Evolutionary conservation across 2,329 filamentous ascomycete species (phyloP).

Genomic region (Blastomyces percursus): DNA sequence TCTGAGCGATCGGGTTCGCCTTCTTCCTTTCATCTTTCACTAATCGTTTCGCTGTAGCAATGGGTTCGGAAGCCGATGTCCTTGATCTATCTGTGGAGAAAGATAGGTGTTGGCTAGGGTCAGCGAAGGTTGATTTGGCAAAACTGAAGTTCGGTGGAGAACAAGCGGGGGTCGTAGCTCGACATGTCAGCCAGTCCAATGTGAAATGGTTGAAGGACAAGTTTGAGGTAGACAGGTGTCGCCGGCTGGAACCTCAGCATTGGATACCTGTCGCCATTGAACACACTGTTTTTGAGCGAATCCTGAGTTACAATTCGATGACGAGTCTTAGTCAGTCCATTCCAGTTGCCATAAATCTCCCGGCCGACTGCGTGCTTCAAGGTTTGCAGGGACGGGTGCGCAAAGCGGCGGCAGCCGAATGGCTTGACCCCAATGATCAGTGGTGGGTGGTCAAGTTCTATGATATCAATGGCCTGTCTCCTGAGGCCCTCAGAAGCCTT

Average conservation of each 20-base stretch:
- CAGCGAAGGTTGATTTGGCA: background rate
- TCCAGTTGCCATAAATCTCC: background rate
- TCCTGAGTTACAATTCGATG: background rate
- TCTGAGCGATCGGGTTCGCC: background rate
- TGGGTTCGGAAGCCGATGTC: background rate
- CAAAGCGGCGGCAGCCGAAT: background rate
- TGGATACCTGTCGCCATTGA: background rate
- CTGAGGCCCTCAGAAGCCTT: background rate
- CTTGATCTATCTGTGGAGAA: background rate
- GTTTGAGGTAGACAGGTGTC: background rate
- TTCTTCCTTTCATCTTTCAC: background rate
- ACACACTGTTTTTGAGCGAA: background rate
- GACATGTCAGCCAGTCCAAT: background rate
- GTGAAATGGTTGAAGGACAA: background rate
- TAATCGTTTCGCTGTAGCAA: background rate
- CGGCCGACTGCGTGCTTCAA: background rate
- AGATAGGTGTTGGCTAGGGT: background rate
- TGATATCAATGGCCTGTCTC: background rate
- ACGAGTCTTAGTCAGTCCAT: background rate
- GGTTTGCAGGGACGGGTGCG: conserved; percentile 18
- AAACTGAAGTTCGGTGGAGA: background rate
- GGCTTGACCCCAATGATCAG: background rate
- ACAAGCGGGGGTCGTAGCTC: background rate
- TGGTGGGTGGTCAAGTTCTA: background rate
- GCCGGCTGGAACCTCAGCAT: background rate